Base-by-base conservation (phyloP, 352 stramenopile species). In the Halophytophthora polymorphica region DNA sequence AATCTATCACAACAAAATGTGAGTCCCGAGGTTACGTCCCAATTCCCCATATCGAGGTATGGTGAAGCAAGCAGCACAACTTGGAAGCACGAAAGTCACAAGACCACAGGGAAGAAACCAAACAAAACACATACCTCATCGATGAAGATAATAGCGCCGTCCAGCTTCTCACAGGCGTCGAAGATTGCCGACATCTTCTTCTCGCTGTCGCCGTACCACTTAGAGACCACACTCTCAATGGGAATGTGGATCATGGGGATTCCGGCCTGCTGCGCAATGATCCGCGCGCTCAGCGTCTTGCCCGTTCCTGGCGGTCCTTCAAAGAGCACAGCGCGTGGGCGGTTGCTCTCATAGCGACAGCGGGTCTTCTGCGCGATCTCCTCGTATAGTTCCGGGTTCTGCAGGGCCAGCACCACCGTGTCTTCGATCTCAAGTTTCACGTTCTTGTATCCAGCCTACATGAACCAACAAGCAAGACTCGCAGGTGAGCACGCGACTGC, bases 171-270 rank as follows among this genome's bases (percentile, higher is more conserved):
- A 55, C 88, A 97, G 0, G 88, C 83, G 41, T 98, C 90, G 63
- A 98, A 96, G 40, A 98, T 97, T n/a, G 83, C 65, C 41, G 83
- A 90, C 71, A 98, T 90, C 45, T 96, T 94, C 67, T 97, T 97
- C 59, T 98, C 91, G 71, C 88, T 97, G 52, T 98, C 92, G 17
- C 92, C 92, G 46, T 97, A 98, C 85, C 86, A 98, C 60, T 98
- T 98, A 23, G 86, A 96, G 33, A 97, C 87, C 41, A 98, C 83
- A 53, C 79, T 96, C 63, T 98, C 93, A 31, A 97, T 94, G 0
- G 88, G 87, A 52, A 98, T 88, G 51, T 97, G 90, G 45, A 98
- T 91, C 78, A 98, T 90, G 14, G 93, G 93, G 33, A 96, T 86
- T 6, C 93, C 88, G 13, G 88, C 88, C 65, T 97, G 82, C 52